Percentiles rank a stretch among this genome's conserved stretches.
These are phyloP conservation scores for Carex littledalei DNA, from an alignment of 176 grass and related monocot genomes.

Conservation along the genomic window DNA sequence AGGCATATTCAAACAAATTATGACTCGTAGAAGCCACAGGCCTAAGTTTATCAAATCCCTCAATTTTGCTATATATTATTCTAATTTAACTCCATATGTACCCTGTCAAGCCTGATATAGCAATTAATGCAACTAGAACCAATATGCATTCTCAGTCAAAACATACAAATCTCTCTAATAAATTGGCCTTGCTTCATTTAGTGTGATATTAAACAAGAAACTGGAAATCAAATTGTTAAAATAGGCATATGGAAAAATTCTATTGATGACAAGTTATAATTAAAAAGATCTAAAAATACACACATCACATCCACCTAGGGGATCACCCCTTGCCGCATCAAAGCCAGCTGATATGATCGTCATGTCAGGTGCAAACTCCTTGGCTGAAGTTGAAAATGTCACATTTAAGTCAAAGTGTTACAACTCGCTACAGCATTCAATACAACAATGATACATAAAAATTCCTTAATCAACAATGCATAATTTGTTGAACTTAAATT, in stretches of 20 bases:
- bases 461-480: neutral
- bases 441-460: neutral
- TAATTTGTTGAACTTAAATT: neutral
- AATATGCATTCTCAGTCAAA: neutral
- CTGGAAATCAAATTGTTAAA: neutral
- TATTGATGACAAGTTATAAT: neutral
- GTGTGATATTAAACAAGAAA: neutral
- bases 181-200: neutral
- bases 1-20: slow-evolving; percentile 23
- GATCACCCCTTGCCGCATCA: slow-evolving; percentile 95
- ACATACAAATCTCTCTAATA: neutral
- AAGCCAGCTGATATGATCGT: slow-evolving; percentile 97
- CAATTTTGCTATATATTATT: neutral
- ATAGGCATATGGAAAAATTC: neutral
- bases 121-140: neutral
- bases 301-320: slow-evolving; percentile 93
- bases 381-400: slow-evolving; percentile 53
- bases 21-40: slow-evolving; percentile 2
- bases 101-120: neutral
- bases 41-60: slow-evolving; percentile 4
- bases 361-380: slow-evolving; percentile 76
- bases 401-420: neutral
- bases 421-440: neutral
- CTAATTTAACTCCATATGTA: neutral
- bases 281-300: slow-evolving; percentile 28